A percentile compares a stretch with the other conserved stretches of the same genome.
Evolutionary conservation across 768 basidiomycete species (phyloP).

Genomic region (Albatrellus ellisii): DNA sequence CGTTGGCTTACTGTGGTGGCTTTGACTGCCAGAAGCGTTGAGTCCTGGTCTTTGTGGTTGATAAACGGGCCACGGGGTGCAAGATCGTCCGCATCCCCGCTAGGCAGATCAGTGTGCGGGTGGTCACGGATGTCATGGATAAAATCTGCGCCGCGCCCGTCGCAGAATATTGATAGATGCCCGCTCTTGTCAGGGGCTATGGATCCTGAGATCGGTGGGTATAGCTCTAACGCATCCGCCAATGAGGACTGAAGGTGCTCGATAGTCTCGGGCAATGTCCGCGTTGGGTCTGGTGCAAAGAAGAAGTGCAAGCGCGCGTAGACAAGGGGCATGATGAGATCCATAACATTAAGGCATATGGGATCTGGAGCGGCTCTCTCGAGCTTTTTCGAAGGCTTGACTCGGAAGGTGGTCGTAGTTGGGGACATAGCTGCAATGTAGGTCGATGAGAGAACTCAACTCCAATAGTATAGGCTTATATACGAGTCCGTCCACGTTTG

Average conservation of each 20-base stretch:
- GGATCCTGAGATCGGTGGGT: not conserved
- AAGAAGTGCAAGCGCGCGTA: not conserved
- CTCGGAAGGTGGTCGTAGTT: not conserved
- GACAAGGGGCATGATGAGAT: not conserved
- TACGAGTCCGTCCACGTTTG: too few relatives aligned
- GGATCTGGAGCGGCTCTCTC: not conserved
- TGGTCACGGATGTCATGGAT: not conserved
- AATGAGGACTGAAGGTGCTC: not conserved
- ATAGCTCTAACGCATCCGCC: not conserved
- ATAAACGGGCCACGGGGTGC: not conserved
- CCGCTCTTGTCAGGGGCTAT: not conserved
- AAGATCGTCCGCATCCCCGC: not conserved
- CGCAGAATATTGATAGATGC: not conserved
- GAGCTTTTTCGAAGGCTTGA: not conserved
- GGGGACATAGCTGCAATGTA: too few relatives aligned
- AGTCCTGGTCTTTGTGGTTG: too few relatives aligned
- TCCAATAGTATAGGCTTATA: too few relatives aligned
- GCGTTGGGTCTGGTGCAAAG: not conserved
- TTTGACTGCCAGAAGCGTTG: not conserved
- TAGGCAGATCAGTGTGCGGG: not conserved
- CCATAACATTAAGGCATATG: not conserved
- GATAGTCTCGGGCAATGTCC: not conserved
- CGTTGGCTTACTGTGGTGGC: not conserved
- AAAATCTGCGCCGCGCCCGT: not conserved
- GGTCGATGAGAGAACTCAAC: too few relatives aligned